Evolutionary conservation across 371 early-diverging fungal genomes (phyloP).

Genomic region (Apophysomyces variabilis): DNA sequence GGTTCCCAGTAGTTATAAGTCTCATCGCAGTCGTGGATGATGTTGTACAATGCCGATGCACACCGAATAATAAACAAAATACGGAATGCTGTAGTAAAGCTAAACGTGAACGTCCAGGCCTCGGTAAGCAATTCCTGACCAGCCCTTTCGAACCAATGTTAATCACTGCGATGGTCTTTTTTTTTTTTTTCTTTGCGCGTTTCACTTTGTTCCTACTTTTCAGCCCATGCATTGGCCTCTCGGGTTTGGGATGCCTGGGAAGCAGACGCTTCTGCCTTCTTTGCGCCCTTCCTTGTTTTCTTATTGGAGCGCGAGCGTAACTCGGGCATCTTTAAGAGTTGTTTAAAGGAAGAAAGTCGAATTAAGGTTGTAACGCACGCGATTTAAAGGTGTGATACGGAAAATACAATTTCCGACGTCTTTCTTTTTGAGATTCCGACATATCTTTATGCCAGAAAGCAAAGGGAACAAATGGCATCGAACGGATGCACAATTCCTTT

Average conservation of each 20-base stretch:
- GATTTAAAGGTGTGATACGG: neutral
- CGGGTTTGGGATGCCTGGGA: conserved; percentile 12
- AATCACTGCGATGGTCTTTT: neutral
- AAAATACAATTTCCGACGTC: too few species aligned
- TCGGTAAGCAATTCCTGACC: conserved; percentile 45
- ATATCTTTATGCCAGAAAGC: too few species aligned
- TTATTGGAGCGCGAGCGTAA: conserved; percentile 43
- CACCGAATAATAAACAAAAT: conserved; percentile 63
- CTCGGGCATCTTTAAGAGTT: conserved; percentile 16
- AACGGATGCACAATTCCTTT: too few species aligned
- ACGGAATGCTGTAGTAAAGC: conserved; percentile 62
- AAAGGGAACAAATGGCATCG: too few species aligned
- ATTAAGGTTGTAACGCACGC: neutral
- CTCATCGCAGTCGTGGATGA: conserved; percentile 90
- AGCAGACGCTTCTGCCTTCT: conserved; percentile 20
- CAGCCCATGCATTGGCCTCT: conserved; percentile 9
- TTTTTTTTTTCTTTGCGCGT: neutral
- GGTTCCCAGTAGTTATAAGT: conserved; percentile 98
- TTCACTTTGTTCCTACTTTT: neutral
- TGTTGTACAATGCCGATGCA: conserved; percentile 67
- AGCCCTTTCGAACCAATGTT: conserved; percentile 23
- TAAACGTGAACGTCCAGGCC: conserved; percentile 47
- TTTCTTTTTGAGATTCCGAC: too few species aligned
- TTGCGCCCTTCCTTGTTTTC: conserved; percentile 25
- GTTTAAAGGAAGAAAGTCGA: neutral